These are phyloP conservation scores for Begonia masoniana DNA, from an alignment of 306 rosid species.

Conservation along the genomic window DNA sequence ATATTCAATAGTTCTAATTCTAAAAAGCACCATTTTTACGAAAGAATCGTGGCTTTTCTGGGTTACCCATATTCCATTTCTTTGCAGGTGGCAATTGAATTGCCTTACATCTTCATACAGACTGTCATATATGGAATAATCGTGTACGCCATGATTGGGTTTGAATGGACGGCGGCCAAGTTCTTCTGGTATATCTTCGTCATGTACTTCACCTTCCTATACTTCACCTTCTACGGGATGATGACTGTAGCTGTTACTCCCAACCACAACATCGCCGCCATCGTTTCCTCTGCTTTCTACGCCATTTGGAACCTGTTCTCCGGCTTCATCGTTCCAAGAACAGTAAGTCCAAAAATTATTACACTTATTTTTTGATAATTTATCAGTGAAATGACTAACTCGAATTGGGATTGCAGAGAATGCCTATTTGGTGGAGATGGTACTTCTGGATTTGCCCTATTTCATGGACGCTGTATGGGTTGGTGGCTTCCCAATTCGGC, in stretches of 20 bases:
- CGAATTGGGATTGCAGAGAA: constrained; percentile 33
- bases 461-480: constrained; percentile 66
- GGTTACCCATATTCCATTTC: not conserved
- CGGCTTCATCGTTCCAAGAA: constrained; percentile 56
- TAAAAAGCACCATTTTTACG: not conserved
- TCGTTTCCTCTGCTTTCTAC: constrained; percentile 55
- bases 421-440: constrained; percentile 95
- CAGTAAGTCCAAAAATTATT: constrained; percentile 30
- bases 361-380: not conserved
- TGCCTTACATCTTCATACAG: constrained; percentile 58
- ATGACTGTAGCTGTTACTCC: constrained; percentile 71
- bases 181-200: constrained; percentile 75
- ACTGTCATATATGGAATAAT: constrained; percentile 49
- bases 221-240: constrained; percentile 84
- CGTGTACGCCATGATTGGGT: constrained; percentile 44
- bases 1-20: not conserved
- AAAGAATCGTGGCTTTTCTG: not conserved
- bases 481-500: constrained; percentile 62
- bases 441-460: constrained; percentile 70
- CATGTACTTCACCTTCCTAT: constrained; percentile 65
- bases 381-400: not conserved
- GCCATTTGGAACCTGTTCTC: constrained; percentile 81
- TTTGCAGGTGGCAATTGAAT: constrained; percentile 68
- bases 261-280: constrained; percentile 49
- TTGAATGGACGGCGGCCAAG: constrained; percentile 50